Base-by-base conservation (phyloP, 495 filamentous ascomycete species). In the Podospora fimiseda region DNA sequence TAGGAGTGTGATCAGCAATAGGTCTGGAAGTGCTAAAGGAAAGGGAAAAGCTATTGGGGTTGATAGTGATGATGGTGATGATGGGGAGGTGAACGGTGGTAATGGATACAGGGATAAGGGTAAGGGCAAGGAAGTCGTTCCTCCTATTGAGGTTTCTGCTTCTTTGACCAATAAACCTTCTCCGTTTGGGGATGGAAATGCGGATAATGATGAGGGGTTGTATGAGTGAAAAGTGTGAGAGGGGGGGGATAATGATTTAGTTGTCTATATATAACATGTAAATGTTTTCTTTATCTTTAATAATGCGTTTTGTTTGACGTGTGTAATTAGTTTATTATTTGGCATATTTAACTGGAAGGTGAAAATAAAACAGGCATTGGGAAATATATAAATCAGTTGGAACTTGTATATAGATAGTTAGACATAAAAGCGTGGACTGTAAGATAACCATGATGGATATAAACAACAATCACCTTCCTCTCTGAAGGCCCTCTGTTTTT, bases 1-100 rank as follows among this genome's bases (percentile, higher is more conserved):
- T 49, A 52, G 55, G 72, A 58, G 71, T 20, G 23, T 48, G 2
- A 21, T 36, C 64, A 15, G 71, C n/a, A 83, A 84, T 52, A 75
- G 70, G 18, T 84, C 80, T 57, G 76, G 72, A 13, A 79, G 73
- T 53, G 63, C 67, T 9, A 82, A 81, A 53, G 77, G 74, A 2
- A 82, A 80, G 53, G 70, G 68, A 2, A 60, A 70, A 16, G 67
- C 69, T 19, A 42, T 56, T 21, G 63, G 53, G 36, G 1, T n/a
- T 50, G 52, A 42, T 42, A 58, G 55, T 41, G 54, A 48, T 9
- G 53, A 61, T 39, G 62, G 49, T 42, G 36, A 54, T 15, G 56
- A 56, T 24, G 57, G 59, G 16, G 60, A 55, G 16, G 43, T 43
- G n/a, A 40, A 52, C 55, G 57, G 56, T 39, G 55, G 49, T 20